These are phyloP conservation scores for Leccinum pallidistipes DNA, from an alignment of 1,284 basidiomycete genomes.

Conservation along the genomic window DNA sequence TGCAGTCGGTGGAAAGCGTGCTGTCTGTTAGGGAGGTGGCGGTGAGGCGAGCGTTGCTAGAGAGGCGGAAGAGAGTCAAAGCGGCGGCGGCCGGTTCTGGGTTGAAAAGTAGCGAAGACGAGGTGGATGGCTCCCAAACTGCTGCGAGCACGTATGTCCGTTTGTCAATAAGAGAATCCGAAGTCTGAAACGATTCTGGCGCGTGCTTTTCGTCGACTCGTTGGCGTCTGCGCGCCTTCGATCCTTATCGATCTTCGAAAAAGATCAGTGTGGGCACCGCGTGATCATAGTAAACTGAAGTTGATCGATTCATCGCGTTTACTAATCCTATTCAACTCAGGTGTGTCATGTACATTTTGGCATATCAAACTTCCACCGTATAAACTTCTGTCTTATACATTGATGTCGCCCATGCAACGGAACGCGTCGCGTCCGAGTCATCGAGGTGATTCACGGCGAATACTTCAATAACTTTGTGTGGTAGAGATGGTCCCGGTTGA, in stretches of 20 bases:
- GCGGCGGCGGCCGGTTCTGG: conserved; percentile 5
- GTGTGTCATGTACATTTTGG: neutral
- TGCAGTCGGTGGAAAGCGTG: conserved; percentile 31
- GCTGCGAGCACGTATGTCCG: neutral
- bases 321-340: neutral
- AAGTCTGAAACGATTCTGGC: neutral
- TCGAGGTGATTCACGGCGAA: neutral
- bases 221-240: too few relatives aligned
- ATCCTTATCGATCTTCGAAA: too few relatives aligned
- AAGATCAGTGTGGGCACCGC: too few relatives aligned
- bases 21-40: conserved; percentile 37
- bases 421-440: neutral
- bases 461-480: conserved; percentile 11
- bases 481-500: conserved; percentile 9
- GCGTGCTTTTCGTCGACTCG: neutral
- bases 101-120: conserved; percentile 2
- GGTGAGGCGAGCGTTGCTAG: conserved; percentile 37
- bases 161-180: neutral
- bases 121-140: neutral
- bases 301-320: neutral
- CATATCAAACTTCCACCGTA: neutral
- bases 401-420: neutral
- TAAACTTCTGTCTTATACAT: neutral
- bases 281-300: too few relatives aligned
- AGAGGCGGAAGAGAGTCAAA: conserved; percentile 33